These are phyloP conservation scores for Agaricus bisporus DNA, from an alignment of 768 basidiomycete genomes.

Conservation along the genomic window DNA sequence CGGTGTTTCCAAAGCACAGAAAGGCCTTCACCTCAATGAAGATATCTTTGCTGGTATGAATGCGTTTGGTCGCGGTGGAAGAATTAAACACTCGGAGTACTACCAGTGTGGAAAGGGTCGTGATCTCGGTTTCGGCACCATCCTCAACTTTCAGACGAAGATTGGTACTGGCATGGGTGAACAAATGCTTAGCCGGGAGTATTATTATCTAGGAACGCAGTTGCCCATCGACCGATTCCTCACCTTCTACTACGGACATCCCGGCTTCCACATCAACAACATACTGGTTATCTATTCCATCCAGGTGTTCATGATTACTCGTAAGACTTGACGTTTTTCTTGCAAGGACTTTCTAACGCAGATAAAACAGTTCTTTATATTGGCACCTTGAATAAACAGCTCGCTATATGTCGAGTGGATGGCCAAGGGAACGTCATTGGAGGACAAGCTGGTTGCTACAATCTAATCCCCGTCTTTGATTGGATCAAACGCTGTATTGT, in stretches of 20 bases:
- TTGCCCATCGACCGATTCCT: constrained; percentile 97
- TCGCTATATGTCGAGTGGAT: constrained; percentile 85
- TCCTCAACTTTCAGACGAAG: constrained; percentile 99
- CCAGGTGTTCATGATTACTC: constrained; percentile 93
- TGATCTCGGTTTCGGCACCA: constrained; percentile 98
- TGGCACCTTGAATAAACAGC: constrained; percentile 92
- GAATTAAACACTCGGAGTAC: constrained; percentile 99
- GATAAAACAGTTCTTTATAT: constrained; percentile 71
- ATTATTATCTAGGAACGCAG: constrained; percentile 98
- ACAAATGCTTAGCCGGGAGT: constrained; percentile 99
- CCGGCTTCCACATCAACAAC: constrained; percentile 99
- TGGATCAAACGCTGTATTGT: constrained; percentile 97
- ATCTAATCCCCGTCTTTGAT: constrained; percentile 92
- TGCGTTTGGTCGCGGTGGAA: constrained; percentile 94
- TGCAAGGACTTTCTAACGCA: constrained; percentile 2
- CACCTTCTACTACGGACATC: constrained; percentile 99
- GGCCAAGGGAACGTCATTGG: constrained; percentile 70
- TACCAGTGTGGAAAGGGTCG: constrained; percentile 99
- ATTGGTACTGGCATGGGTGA: constrained; percentile 99
- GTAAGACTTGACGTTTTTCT: constrained; percentile 40
- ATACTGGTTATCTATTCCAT: constrained; percentile 98
- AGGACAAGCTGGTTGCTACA: constrained; percentile 92
- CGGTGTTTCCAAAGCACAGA: constrained; percentile 98
- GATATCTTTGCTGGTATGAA: constrained; percentile 99
- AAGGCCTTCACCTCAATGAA: constrained; percentile 96